Percentiles rank a stretch among this genome's conserved stretches.
These are phyloP conservation scores for Pythium brachiatum DNA, from an alignment of 352 stramenopile species.

Conservation along the genomic window DNA sequence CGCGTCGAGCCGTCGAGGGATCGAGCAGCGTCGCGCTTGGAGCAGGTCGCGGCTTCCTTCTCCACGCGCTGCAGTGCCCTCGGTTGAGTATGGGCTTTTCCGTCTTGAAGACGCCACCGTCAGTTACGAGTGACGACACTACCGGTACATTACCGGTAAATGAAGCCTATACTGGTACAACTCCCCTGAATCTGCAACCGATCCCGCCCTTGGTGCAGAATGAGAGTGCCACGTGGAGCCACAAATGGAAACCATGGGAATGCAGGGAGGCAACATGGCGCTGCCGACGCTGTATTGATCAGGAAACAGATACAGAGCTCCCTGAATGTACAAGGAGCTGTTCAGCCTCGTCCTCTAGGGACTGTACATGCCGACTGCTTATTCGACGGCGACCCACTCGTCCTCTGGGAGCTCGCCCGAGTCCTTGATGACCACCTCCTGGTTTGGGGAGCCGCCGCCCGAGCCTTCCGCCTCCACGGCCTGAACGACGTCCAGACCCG, in stretches of 20 bases:
- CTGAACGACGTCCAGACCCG: conserved; percentile 96
- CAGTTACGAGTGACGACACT: conserved; percentile 5
- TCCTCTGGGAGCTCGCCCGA: conserved; percentile 88
- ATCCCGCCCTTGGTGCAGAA: not conserved
- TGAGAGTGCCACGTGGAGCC: conserved; percentile 25
- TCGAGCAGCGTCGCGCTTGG: not conserved
- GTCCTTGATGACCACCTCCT: conserved; percentile 91
- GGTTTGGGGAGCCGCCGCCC: conserved; percentile 82
- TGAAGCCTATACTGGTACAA: not conserved
- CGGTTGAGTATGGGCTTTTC: not conserved
- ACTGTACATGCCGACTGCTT: not conserved
- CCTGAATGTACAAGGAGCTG: not conserved
- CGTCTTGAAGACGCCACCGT: conserved; percentile 11
- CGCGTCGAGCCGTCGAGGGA: not conserved
- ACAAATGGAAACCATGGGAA: not conserved
- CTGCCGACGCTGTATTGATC: conserved; percentile 4
- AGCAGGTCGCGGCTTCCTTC: not conserved
- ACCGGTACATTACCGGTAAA: conserved; percentile 9
- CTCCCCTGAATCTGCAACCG: not conserved
- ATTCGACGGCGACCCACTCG: conserved; percentile 50
- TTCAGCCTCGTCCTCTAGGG: not conserved
- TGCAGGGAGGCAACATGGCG: not conserved
- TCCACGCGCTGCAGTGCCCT: not conserved
- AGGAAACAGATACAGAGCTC: not conserved
- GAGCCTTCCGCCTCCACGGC: conserved; percentile 94